phyloP scores from a whole-genome alignment of 352 stramenopile genomes.

The Pythium guiyangense region DNA sequence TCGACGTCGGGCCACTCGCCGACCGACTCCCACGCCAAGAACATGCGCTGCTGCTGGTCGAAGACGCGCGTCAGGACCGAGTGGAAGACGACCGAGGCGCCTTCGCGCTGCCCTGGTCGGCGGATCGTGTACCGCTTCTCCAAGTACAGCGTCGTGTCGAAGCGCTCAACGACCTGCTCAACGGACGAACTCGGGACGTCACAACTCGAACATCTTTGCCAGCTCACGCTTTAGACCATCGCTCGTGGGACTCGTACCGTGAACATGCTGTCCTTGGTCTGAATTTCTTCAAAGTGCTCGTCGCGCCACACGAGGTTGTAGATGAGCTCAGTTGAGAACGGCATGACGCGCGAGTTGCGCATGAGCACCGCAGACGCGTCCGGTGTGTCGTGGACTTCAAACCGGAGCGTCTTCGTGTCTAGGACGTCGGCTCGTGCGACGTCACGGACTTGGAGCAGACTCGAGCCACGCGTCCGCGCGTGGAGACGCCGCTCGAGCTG shows the following conservation, averaged over 20 bases:
- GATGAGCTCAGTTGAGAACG: not conserved
- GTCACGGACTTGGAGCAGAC: too few relatives aligned
- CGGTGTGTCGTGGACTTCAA: too few relatives aligned
- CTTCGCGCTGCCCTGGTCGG: not conserved
- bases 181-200: too few relatives aligned
- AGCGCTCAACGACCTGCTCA: not conserved
- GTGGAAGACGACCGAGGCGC: not conserved
- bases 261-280: not conserved
- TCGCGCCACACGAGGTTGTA: conserved; percentile 1
- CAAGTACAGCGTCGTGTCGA: conserved; percentile 4
- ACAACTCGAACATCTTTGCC: too few relatives aligned
- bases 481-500: too few relatives aligned
- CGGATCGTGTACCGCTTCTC: conserved; percentile 1
- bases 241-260: not conserved
- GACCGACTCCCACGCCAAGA: conserved; percentile 2
- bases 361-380: not conserved
- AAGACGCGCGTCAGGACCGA: not conserved
- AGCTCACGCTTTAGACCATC: too few relatives aligned
- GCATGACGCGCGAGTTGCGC: not conserved
- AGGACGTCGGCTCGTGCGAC: not conserved
- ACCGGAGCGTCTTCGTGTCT: not conserved
- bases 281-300: not conserved
- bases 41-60: not conserved
- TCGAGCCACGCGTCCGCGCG: too few relatives aligned
- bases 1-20: conserved; percentile 6